Percentiles rank a stretch among this genome's conserved stretches.
Conservation (phyloP, 106 monocot genomes). For the Dendrobium nobile region DNA sequence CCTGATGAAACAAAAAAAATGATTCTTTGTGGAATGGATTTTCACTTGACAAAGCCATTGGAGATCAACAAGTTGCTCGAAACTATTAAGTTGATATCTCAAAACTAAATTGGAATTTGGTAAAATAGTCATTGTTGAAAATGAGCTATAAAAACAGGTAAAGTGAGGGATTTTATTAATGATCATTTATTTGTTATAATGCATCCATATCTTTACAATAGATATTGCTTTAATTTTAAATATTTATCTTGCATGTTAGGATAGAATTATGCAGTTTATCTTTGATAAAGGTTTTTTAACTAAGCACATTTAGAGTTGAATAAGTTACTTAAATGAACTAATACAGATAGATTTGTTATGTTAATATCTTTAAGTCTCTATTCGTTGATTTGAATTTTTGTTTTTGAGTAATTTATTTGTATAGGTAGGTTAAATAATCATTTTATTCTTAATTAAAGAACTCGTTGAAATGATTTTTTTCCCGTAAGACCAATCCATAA, state of each 20-base stretch:
- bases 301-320: too few species aligned
- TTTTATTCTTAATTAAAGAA: too few species aligned
- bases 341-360: too few species aligned
- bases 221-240: neutral
- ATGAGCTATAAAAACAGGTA: neutral
- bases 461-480: too few species aligned
- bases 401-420: too few species aligned
- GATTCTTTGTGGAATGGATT: conserved; percentile 57
- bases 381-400: too few species aligned
- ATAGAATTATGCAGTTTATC: too few species aligned
- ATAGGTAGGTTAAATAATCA: too few species aligned
- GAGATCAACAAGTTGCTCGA: conserved; percentile 22
- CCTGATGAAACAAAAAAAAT: conserved; percentile 35
- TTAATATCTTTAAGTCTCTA: too few species aligned
- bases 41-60: conserved; percentile 58
- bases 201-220: neutral
- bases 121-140: neutral
- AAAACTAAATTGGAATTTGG: neutral
- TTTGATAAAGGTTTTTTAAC: too few species aligned
- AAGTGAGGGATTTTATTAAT: neutral
- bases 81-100: conserved; percentile 10
- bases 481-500: too few species aligned
- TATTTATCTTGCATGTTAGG: neutral
- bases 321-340: too few species aligned
- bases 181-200: neutral